Base-by-base conservation (phyloP, 1,284 basidiomycete species). In the Lentinula novae-zelandiae region DNA sequence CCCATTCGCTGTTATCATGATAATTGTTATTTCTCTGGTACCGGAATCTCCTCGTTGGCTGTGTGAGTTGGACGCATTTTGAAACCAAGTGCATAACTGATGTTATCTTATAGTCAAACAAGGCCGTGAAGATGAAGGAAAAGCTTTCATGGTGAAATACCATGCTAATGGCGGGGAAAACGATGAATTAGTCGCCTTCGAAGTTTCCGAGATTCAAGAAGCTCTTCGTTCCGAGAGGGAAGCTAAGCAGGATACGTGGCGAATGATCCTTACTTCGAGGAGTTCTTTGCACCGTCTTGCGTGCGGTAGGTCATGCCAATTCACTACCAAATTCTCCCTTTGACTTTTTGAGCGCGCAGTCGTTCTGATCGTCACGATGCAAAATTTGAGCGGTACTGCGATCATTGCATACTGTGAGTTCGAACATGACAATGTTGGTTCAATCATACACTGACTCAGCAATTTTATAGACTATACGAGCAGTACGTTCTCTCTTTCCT, bases 11-110 rank as follows among this genome's bases (percentile, higher is more conserved):
- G 22, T 53, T 17, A 38, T 62, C 31, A 58, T 63, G 38, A 55
- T 63, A 12, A 10, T 60, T 38, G 27, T 60, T 20, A 60, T 63
- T 22, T 51, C 52, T 15, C 39, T 48, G 36, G 57, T 64, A 22
- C 63, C 63, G 27, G 63, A 64, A 52, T 63, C 61, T 31, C 63
- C 63, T 42, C 57, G 63, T 9, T 64, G 55, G 61, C 50, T 64
- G n/a, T 53, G 61, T 62, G 27, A 53, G 58, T 60, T 40, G 31
- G 5, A 8, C 31, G 10, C 20, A 12, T 36, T 10, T 40, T 12
- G 2, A 15, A 10, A 8, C 27, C 31, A 20, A 33, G 20, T 39
- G 20, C n/a, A 33, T 20, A 46, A 27, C 15, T 40, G 20, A 10
- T 13, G 8, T 44, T n/a, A 27, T 34, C 5, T 15, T 31, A 9